These are phyloP conservation scores for Arthrobotrys iridis DNA, from an alignment of 2,329 filamentous ascomycete genomes.

Conservation along the genomic window DNA sequence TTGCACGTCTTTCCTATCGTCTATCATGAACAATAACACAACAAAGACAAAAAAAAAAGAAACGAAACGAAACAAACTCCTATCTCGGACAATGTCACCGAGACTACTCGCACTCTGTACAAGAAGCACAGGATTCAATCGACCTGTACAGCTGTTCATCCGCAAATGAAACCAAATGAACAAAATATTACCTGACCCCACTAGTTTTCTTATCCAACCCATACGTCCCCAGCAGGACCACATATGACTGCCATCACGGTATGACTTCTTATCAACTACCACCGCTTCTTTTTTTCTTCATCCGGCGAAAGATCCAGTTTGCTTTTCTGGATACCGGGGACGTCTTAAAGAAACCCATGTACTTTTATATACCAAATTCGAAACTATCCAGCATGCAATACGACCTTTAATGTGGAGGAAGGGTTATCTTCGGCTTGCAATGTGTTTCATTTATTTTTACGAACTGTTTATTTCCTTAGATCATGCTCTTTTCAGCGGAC, in stretches of 20 bases:
- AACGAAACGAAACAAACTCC: slow-evolving; percentile 18
- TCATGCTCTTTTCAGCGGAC: slow-evolving; percentile 24
- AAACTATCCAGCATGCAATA: slow-evolving; percentile 38
- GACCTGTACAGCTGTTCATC: slow-evolving; percentile 8
- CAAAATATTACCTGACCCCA: not conserved
- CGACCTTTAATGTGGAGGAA: slow-evolving; percentile 40
- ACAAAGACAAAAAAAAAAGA: slow-evolving; percentile 21
- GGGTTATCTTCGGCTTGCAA: slow-evolving; percentile 8
- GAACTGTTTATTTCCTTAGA: slow-evolving; percentile 20
- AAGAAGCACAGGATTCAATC: not conserved
- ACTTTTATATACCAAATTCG: slow-evolving; percentile 42
- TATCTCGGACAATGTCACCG: not conserved
- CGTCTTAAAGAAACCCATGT: slow-evolving; percentile 32
- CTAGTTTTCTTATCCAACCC: not conserved
- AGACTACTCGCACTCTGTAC: not conserved
- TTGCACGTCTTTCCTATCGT: slow-evolving; percentile 36
- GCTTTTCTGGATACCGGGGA: slow-evolving; percentile 22
- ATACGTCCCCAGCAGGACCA: slow-evolving; percentile 2
- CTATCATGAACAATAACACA: slow-evolving; percentile 18
- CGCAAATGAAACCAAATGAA: not conserved
- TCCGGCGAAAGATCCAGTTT: slow-evolving; percentile 5
- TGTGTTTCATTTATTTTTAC: not conserved
- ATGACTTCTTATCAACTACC: slow-evolving; percentile 17
- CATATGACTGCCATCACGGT: not conserved
- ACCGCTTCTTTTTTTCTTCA: not conserved